These are phyloP conservation scores for Pseudogymnoascus sp. DNA, from an alignment of 2,329 filamentous ascomycete genomes.

Conservation along the genomic window DNA sequence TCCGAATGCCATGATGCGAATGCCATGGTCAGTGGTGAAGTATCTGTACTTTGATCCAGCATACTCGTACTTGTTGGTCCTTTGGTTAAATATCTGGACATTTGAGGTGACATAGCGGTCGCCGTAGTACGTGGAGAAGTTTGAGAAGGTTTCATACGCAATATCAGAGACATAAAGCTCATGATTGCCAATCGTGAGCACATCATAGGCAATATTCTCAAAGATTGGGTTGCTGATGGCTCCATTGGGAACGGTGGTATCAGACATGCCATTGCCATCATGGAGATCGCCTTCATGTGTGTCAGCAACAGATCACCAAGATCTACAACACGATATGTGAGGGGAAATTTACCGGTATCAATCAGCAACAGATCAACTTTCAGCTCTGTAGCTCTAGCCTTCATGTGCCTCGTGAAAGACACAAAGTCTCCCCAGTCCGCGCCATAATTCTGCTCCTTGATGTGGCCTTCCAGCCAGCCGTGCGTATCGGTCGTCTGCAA, in stretches of 20 bases:
- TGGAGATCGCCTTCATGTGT: conserved; percentile 63
- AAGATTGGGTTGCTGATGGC: conserved; percentile 84
- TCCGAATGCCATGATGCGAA: conserved; percentile 80
- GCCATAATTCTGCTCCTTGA: conserved; percentile 87
- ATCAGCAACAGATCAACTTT: conserved; percentile 85
- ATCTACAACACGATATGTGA: neutral
- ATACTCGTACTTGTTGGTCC: conserved; percentile 60
- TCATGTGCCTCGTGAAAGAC: conserved; percentile 81
- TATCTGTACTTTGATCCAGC: conserved; percentile 76
- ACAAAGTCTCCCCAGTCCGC: conserved; percentile 98
- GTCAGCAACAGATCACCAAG: neutral
- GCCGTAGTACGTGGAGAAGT: conserved; percentile 76
- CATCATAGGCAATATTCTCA: conserved; percentile 72
- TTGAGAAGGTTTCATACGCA: conserved; percentile 68
- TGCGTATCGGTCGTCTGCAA: conserved; percentile 95
- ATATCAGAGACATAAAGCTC: conserved; percentile 82
- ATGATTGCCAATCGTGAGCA: conserved; percentile 86
- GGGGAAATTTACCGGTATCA: conserved; percentile 51
- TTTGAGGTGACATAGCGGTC: conserved; percentile 84
- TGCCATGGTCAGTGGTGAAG: conserved; percentile 81
- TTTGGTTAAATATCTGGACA: conserved; percentile 62
- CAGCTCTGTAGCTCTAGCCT: conserved; percentile 65
- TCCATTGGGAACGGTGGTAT: conserved; percentile 80
- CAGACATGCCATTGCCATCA: conserved; percentile 92
- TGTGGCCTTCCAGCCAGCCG: conserved; percentile 89